Evolutionary conservation across 495 filamentous ascomycete species (phyloP).

Genomic region (Amphirosellinia nigrospora): DNA sequence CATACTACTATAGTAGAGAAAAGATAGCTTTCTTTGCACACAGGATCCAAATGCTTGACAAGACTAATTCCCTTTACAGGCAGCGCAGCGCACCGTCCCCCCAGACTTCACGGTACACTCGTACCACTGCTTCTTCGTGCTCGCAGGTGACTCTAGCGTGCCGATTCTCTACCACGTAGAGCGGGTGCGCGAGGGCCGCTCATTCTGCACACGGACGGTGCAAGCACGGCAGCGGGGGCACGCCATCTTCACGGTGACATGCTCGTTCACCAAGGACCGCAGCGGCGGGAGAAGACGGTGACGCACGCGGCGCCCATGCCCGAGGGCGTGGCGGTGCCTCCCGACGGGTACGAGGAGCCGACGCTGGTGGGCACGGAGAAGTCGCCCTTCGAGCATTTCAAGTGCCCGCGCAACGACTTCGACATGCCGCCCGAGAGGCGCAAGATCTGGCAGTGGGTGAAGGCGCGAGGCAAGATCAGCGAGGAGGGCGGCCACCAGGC

Average conservation of each 20-base stretch:
- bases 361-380: conserved; percentile 33
- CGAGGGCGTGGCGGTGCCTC: conserved; percentile 44
- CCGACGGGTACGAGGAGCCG: conserved; percentile 47
- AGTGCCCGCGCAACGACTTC: conserved; percentile 54
- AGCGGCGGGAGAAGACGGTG: conserved; percentile 65
- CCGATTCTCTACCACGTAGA: conserved; percentile 93
- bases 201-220: conserved; percentile 92
- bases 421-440: conserved; percentile 63
- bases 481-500: conserved; percentile 74
- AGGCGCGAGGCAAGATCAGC: conserved; percentile 75
- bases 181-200: conserved; percentile 85
- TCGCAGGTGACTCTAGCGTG: conserved; percentile 81
- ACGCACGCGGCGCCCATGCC: conserved; percentile 68
- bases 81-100: conserved; percentile 86
- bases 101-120: conserved; percentile 81
- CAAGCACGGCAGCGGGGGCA: conserved; percentile 89
- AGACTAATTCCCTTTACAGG: conserved; percentile 39
- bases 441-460: conserved; percentile 77
- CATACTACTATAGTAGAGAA: not conserved
- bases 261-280: conserved; percentile 80
- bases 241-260: conserved; percentile 91
- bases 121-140: conserved; percentile 99
- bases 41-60: no score
- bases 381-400: conserved; percentile 63
- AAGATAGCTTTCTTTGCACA: not conserved